A percentile compares a stretch with the other conserved stretches of the same genome.
These are phyloP conservation scores for Dendryphion nanum DNA, from an alignment of 2,329 filamentous ascomycete genomes.

Conservation along the genomic window DNA sequence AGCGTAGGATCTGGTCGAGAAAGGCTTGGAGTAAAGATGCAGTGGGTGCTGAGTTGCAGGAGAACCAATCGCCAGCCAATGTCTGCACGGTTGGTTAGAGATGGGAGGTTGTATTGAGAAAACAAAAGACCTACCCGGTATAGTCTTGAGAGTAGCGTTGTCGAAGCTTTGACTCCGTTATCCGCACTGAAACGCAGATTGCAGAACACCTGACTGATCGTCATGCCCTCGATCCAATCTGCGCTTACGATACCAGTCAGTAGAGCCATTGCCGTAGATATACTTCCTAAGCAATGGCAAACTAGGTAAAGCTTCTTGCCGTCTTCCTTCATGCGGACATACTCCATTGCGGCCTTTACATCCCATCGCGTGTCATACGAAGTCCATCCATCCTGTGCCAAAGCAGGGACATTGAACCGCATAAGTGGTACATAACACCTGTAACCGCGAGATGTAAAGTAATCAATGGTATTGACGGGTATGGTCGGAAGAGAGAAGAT, in stretches of 20 bases:
- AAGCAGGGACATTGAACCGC: slow-evolving; percentile 56
- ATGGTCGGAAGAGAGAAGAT: slow-evolving; percentile 64
- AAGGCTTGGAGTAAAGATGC: slow-evolving; percentile 11
- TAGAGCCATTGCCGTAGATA: slow-evolving; percentile 58
- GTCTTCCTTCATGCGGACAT: slow-evolving; percentile 45
- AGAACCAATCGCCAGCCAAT: slow-evolving; percentile 12
- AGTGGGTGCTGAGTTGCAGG: slow-evolving; percentile 5
- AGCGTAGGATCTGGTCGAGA: slow-evolving; percentile 51
- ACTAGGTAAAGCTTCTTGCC: slow-evolving; percentile 53
- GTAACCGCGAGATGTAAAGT: slow-evolving; percentile 61
- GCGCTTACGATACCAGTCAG: slow-evolving; percentile 61
- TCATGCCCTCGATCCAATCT: slow-evolving; percentile 58
- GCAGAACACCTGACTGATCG: slow-evolving; percentile 62
- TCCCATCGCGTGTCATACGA: slow-evolving; percentile 62
- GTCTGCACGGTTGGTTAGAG: background rate
- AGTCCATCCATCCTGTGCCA: slow-evolving; percentile 55
- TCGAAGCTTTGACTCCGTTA: slow-evolving; percentile 55
- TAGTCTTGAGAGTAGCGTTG: slow-evolving; percentile 3
- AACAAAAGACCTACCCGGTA: slow-evolving; percentile 7
- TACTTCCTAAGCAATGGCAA: slow-evolving; percentile 63
- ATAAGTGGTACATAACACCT: slow-evolving; percentile 58
- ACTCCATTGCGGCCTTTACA: slow-evolving; percentile 55
- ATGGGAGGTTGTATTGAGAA: background rate
- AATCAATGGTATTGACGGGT: slow-evolving; percentile 62
- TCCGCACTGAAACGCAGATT: slow-evolving; percentile 58